Base-by-base conservation (phyloP, 164 flowering plant genomes). In the Taxillus chinensis region DNA sequence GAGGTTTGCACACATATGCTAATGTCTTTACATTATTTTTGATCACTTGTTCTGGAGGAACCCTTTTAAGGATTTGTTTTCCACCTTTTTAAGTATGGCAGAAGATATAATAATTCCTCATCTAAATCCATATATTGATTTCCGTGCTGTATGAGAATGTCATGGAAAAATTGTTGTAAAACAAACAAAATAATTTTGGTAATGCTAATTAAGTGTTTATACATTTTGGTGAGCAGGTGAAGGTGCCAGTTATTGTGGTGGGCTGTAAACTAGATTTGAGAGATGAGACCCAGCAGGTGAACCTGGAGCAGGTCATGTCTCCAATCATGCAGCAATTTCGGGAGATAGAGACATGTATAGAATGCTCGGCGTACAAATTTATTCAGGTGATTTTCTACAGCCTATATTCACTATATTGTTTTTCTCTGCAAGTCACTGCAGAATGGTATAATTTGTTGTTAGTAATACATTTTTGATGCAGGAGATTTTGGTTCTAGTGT, bases 221-320 rank as follows among this genome's bases (percentile, higher is more conserved):
- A 17, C 10, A 54, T 40, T 3, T 40, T 40, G 61, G 13, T 40
- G 61, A 12, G 39, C 74, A 80, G 84, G 84, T 80, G 52, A 78
- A 67, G 66, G 84, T 78, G 27, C 84, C 84, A 5, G 75, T 76
- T 42, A 78, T 80, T 56, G 80, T 80, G 55, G 82, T 74, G 14
- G 84, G 84, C 11, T 80, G 61, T 41, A 58, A 58, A 45, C 61
- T 58, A 16, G 61, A 58, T 58, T 58, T 58, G 46, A 58, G 61
- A 16, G 46, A 58, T 58, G 61, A 58, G 61, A 15, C 40, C 10
- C 45, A 39, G 7, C 61, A 58, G 45, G 61, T 40, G 61, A 58
- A 10, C 11, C 37, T 58, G 61, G 61, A 58, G 61, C 46, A 13
- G 61, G 61, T 58, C 10, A 58, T 58, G 61, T 40, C 61, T 13